phyloP scores from a whole-genome alignment of 23 red algal genomes.

The Pyropia haitanensis region DNA sequence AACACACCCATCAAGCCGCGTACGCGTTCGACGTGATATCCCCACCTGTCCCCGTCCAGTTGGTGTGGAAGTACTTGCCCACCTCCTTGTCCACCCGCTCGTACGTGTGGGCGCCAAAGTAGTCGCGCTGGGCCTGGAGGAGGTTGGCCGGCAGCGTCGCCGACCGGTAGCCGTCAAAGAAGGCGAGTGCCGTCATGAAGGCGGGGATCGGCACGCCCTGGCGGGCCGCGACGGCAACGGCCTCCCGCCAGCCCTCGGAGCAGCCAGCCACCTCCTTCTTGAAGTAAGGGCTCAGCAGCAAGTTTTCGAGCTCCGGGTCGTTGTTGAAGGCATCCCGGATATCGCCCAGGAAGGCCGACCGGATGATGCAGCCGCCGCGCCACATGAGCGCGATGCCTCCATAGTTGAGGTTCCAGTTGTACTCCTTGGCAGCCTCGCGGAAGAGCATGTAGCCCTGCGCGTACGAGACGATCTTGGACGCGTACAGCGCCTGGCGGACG shows the following conservation, averaged over 20 bases:
- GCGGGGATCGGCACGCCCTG: conserved; percentile 56
- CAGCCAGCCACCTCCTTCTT: conserved; percentile 24
- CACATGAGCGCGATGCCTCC: conserved; percentile 81
- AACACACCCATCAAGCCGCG: conserved; percentile 8
- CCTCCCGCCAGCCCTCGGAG: conserved; percentile 46
- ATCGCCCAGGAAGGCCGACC: conserved; percentile 53
- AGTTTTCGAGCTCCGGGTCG: conserved; percentile 33
- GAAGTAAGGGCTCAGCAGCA: conserved; percentile 61
- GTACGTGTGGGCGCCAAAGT: conserved; percentile 70
- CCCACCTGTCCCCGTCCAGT: conserved; percentile 78
- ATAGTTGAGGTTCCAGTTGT: conserved; percentile 74
- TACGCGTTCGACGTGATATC: conserved; percentile 55
- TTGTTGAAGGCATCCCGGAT: conserved; percentile 53
- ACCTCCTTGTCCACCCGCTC: conserved; percentile 52
- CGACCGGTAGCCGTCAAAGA: conserved; percentile 68
- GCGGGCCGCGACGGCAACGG: conserved; percentile 35
- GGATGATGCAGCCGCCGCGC: conserved; percentile 87
- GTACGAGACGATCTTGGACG: conserved; percentile 69
- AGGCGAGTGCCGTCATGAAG: conserved; percentile 44
- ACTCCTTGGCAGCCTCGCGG: conserved; percentile 47
- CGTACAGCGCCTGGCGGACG: conserved; percentile 71
- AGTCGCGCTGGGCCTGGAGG: conserved; percentile 69
- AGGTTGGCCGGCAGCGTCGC: conserved; percentile 58
- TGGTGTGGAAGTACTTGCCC: conserved; percentile 74
- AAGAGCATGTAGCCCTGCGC: conserved; percentile 80